Evolutionary conservation across 202 grass and related monocot species (phyloP), one percentile per base, ranked within the genome.

Genomic region (Setaria italica): DNA sequence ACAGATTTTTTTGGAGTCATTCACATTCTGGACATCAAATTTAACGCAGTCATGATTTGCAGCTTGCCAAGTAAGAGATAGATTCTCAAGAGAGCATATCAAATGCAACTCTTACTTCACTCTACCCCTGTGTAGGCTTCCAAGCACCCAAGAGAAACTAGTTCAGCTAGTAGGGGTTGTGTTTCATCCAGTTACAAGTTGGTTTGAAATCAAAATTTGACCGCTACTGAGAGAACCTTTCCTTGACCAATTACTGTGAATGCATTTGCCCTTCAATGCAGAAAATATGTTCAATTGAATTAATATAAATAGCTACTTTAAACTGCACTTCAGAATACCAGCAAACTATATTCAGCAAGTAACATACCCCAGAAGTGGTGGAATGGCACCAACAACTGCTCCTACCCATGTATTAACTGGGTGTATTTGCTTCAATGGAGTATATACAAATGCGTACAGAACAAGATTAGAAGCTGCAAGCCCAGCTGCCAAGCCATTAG

Each of bases 341-440:
- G 35, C 21, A 78, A 41, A 73, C 16, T 53, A 55, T 48, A 54
- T 7, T 75, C 37, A 89, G 51, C 19, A 77, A 80, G 50, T 80
- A 69, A 54, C 55, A 74, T 93, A 95, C 92, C 95, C 95, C 46
- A 97, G 85, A 90, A 97, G 95, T 70, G 95, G 95, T 63, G 95
- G 95, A 89, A 97, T 97, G 63, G 95, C 95, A 74, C 95, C 92
- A 84, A 97, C 89, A 78, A 97, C 57, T 71, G 95, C 95, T 82
- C 95, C 95, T 82, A 97, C 95, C 95, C 95, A 97, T 90, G 95
- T 97, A 92, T 97, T 97, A 43, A 91, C 69, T 46, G 95, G 95
- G 74, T 97, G 95, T 87, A 97, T 93, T 89, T 97, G 95, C 86
- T 97, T 97, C 74, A 97, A 87, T 32, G 95, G 92, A 79, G 95